phyloP scores from a whole-genome alignment of 2,329 filamentous ascomycete species.

The Rugonectria rugulosa region DNA sequence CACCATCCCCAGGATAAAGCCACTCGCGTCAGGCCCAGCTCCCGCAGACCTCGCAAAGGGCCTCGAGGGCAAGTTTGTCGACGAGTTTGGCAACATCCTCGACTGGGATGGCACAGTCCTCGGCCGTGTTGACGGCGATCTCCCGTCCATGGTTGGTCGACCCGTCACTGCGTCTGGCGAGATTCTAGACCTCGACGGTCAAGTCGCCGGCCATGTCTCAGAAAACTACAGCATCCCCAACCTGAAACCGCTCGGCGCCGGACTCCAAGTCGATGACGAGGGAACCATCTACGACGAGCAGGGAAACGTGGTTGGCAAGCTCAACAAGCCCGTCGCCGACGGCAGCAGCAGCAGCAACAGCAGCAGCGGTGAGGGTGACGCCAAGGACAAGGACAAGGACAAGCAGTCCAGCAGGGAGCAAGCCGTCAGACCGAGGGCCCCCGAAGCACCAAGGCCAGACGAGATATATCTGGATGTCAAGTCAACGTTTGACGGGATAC shows the following conservation, averaged over 20 bases:
- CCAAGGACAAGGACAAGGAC: slow-evolving; percentile 7
- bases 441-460: slow-evolving; percentile 52
- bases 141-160: slow-evolving; percentile 62
- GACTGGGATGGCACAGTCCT: slow-evolving; percentile 59
- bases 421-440: slow-evolving; percentile 39
- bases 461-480: slow-evolving; percentile 66
- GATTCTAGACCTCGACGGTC: slow-evolving; percentile 78
- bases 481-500: slow-evolving; percentile 64
- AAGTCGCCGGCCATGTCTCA: slow-evolving; percentile 78
- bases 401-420: neutral
- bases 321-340: slow-evolving; percentile 53
- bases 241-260: slow-evolving; percentile 59
- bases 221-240: slow-evolving; percentile 62
- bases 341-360: slow-evolving; percentile 4
- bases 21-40: slow-evolving; percentile 46
- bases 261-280: slow-evolving; percentile 62
- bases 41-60: slow-evolving; percentile 47
- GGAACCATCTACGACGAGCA: slow-evolving; percentile 66
- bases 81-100: slow-evolving; percentile 63
- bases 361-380: neutral
- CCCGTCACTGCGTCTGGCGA: slow-evolving; percentile 55
- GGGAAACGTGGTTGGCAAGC: slow-evolving; percentile 67
- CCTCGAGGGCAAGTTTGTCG: slow-evolving; percentile 57
- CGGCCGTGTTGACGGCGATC: slow-evolving; percentile 60
- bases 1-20: slow-evolving; percentile 50